A percentile compares a stretch with the other conserved stretches of the same genome.
These are phyloP conservation scores for Alternaria burnsii DNA, from an alignment of 2,329 filamentous ascomycete genomes.

Conservation along the genomic window DNA sequence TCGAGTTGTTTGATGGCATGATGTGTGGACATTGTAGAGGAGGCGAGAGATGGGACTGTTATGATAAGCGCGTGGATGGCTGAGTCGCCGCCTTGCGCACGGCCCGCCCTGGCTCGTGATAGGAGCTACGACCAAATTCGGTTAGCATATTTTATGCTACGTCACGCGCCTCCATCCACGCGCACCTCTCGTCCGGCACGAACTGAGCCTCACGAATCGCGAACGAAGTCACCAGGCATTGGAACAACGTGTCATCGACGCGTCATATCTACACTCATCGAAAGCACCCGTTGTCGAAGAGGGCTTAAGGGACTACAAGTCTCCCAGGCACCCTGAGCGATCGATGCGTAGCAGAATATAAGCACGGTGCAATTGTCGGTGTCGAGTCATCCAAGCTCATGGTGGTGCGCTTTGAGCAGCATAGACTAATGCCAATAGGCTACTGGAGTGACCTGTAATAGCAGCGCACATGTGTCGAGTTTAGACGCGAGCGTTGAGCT, in stretches of 20 bases:
- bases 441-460: neutral
- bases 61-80: conserved; percentile 24
- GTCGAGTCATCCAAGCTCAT: neutral
- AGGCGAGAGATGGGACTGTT: conserved; percentile 20
- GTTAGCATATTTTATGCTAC: conserved; percentile 3
- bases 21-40: conserved; percentile 28
- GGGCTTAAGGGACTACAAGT: neutral
- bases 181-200: conserved; percentile 13
- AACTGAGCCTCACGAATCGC: neutral
- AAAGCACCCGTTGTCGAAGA: neutral
- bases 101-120: conserved; percentile 25
- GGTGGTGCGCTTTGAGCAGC: neutral
- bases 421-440: neutral
- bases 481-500: neutral
- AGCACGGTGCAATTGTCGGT: conserved; percentile 2
- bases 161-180: conserved; percentile 17
- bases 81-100: conserved; percentile 31
- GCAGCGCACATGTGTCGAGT: neutral
- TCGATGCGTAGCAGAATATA: neutral
- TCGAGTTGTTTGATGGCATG: conserved; percentile 26
- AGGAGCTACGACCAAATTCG: conserved; percentile 10
- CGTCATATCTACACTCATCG: neutral
- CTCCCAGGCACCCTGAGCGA: neutral
- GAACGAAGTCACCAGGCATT: neutral
- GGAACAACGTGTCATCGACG: neutral